A percentile compares a stretch with the other conserved stretches of the same genome.
phyloP scores from a whole-genome alignment of 371 early-diverging fungal species.

The Actinomortierella ambigua region DNA sequence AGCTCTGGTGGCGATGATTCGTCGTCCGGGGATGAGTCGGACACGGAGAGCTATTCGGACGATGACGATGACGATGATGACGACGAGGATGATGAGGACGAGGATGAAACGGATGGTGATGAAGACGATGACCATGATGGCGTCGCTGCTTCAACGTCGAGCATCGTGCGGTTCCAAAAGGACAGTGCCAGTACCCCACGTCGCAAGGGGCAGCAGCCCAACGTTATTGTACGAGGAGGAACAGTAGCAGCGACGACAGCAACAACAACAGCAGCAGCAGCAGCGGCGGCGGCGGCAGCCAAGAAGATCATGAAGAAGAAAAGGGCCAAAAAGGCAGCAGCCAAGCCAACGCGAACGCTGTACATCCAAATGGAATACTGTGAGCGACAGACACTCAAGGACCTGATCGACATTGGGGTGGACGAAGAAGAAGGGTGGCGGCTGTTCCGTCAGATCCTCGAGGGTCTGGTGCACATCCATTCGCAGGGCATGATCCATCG shows the following conservation, averaged over 20 bases:
- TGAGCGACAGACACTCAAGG: slow-evolving; percentile 89
- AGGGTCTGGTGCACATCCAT: slow-evolving; percentile 88
- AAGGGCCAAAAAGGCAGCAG: slow-evolving; percentile 8
- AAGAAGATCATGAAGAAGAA: slow-evolving; percentile 32
- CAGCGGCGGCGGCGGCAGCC: slow-evolving; percentile 20
- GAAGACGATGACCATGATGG: slow-evolving; percentile 36
- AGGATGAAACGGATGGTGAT: slow-evolving; percentile 50
- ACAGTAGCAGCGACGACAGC: neutral
- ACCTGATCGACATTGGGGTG: slow-evolving; percentile 79
- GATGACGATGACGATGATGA: too few species aligned
- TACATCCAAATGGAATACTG: slow-evolving; percentile 99
- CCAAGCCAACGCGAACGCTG: slow-evolving; percentile 61
- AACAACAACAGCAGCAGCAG: slow-evolving; percentile 13
- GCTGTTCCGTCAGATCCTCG: slow-evolving; percentile 81
- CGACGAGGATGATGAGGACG: slow-evolving; percentile 58
- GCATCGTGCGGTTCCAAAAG: slow-evolving; percentile 18
- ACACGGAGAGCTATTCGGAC: slow-evolving; percentile 25
- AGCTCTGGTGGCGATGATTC: slow-evolving; percentile 48
- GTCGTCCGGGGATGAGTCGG: slow-evolving; percentile 44
- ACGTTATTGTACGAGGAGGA: neutral
- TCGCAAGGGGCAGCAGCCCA: neutral
- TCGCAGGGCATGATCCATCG: slow-evolving; percentile 94
- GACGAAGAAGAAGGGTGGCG: slow-evolving; percentile 61
- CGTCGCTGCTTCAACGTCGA: slow-evolving; percentile 11
- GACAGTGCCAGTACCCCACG: slow-evolving; percentile 20